These are phyloP conservation scores for Scutellaria barbata DNA, from an alignment of 257 asterid species.

Conservation along the genomic window DNA sequence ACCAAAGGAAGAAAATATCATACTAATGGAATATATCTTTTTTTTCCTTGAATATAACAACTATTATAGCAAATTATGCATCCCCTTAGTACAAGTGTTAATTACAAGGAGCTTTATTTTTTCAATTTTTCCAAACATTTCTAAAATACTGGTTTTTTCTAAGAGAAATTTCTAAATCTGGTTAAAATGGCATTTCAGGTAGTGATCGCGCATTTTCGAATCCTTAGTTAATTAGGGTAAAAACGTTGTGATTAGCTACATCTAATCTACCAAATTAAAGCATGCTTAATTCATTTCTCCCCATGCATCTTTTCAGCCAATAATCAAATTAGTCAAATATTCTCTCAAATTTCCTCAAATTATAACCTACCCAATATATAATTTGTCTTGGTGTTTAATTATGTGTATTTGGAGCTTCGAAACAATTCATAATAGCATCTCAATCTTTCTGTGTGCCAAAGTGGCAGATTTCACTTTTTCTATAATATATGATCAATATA, in stretches of 20 bases:
- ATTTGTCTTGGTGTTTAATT: no score
- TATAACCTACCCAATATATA: background rate
- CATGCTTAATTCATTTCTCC: no score
- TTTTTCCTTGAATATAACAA: background rate
- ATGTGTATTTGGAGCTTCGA: no score
- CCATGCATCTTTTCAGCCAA: no score
- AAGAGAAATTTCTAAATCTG: background rate
- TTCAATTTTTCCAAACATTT: background rate
- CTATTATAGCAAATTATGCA: conserved; percentile 2
- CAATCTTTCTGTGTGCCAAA: no score
- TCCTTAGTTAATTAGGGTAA: background rate
- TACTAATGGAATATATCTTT: background rate
- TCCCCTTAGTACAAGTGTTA: background rate
- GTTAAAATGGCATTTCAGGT: background rate
- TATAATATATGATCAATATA: no score
- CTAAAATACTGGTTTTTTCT: no score
- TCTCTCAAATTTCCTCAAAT: conserved; percentile 1
- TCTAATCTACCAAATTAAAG: no score
- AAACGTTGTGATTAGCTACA: background rate
- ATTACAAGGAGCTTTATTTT: background rate
- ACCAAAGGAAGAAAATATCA: background rate
- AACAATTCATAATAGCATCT: no score
- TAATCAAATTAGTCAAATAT: background rate
- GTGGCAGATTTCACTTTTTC: no score
- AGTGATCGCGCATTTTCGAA: background rate